Evolutionary conservation across 139 green algal species (phyloP), one percentile per base, ranked within the genome.

Genomic region (Chlamydomonas sphaeroides): DNA sequence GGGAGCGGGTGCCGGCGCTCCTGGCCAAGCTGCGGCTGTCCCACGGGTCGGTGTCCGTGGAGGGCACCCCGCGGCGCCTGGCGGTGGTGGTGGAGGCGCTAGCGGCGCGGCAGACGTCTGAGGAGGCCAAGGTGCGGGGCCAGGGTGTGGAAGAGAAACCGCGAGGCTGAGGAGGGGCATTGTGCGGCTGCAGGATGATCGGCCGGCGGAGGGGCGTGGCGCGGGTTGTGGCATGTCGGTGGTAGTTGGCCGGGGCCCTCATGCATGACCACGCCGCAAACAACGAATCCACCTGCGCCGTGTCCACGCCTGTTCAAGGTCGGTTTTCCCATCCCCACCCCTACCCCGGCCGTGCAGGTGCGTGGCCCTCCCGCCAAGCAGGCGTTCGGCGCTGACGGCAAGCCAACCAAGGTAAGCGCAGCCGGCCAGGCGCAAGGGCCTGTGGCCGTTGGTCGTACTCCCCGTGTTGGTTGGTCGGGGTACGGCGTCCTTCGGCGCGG

Each of bases 361-460:
- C 89, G 97, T 3, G 97, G 97, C 1, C 97, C 97, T 0, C 97
- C 97, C 17, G 91, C 89, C n/a, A 97, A 96, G 88, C 91, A 89
- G 65, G 87, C 88, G 1, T 88, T 82, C 51, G 41, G 62, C 2
- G 84, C 77, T 1, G 83, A 94, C 20, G 96, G 96, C 36, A 83
- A 69, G 14, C 92, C 95, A 65, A 98, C 92, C 68, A 97, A 97
- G 86, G 56, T 63, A 17, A n/a, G n/a, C n/a, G n/a, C n/a, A n/a
- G n/a, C n/a, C n/a, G n/a, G n/a, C n/a, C n/a, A n/a, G n/a, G n/a
- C n/a, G n/a, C n/a, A n/a, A n/a, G n/a, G n/a, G n/a, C n/a, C n/a
- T n/a, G n/a, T n/a, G n/a, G n/a, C n/a, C n/a, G n/a, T n/a, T n/a
- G n/a, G n/a, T n/a, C n/a, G n/a, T n/a, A n/a, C n/a, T n/a, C n/a